A percentile compares a stretch with the other conserved stretches of the same genome.
Evolutionary conservation across 805 yeast genomes (phyloP).

Genomic region (Cyberlindnera samutprakarnensis): DNA sequence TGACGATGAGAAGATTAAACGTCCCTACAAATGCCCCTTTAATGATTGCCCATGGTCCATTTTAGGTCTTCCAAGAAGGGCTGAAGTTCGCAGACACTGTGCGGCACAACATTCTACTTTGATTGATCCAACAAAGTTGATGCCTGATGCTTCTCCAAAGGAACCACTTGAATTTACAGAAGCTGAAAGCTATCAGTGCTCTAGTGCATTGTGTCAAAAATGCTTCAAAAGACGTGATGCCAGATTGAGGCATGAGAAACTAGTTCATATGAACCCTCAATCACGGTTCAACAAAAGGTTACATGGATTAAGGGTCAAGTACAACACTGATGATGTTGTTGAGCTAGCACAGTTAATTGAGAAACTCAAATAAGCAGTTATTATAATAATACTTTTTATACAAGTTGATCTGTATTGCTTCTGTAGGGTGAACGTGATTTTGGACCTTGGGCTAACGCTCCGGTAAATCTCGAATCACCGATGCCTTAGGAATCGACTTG

Average conservation of each 20-base stretch:
- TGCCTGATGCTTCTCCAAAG: background rate
- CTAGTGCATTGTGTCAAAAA: conserved; percentile 34
- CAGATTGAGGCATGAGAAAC: conserved; percentile 40
- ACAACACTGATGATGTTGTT: conserved; percentile 4
- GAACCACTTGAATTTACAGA: background rate
- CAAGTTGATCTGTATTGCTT: too few relatives aligned
- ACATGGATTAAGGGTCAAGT: conserved; percentile 4
- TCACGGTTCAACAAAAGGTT: conserved; percentile 34
- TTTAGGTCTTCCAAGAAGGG: conserved; percentile 39
- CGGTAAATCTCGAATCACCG: too few relatives aligned
- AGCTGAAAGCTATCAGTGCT: conserved; percentile 19
- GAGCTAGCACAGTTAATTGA: too few relatives aligned
- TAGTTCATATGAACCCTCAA: conserved; percentile 37
- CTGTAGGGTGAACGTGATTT: too few relatives aligned
- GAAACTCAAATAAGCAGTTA: too few relatives aligned
- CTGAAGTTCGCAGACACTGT: conserved; percentile 44
- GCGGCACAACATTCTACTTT: conserved; percentile 33
- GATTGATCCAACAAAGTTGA: conserved; percentile 2
- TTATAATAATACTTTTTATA: too few relatives aligned
- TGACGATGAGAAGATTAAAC: conserved; percentile 30
- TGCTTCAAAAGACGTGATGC: conserved; percentile 47
- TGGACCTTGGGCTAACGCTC: too few relatives aligned
- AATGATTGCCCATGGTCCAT: conserved; percentile 40
- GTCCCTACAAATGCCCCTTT: conserved; percentile 40
- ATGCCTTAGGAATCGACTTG: too few relatives aligned